Evolutionary conservation across 148 eudicot species (phyloP).

Genomic region (Polygonum aviculare): DNA sequence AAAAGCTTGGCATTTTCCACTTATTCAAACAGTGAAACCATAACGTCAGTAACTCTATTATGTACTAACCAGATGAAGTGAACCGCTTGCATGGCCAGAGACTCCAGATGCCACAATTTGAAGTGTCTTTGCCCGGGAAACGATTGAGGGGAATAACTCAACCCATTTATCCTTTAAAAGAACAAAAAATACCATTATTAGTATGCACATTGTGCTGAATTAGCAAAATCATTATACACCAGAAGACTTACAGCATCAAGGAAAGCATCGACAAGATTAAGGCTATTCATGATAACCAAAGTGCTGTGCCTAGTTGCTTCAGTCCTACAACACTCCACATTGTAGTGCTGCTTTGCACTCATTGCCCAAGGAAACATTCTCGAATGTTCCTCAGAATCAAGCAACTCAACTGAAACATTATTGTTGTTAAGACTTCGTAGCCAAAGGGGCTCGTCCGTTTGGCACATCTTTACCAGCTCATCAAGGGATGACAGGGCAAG

Average conservation of each 20-base stretch:
- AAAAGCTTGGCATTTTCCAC: not conserved
- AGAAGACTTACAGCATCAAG: constrained; percentile 62
- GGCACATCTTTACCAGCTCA: constrained; percentile 72
- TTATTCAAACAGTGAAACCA: not conserved
- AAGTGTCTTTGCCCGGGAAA: constrained; percentile 74
- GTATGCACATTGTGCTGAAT: not conserved
- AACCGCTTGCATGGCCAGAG: constrained; percentile 69
- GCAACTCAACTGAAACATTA: constrained; percentile 19
- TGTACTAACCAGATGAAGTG: constrained; percentile 74
- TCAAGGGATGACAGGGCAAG: constrained; percentile 90
- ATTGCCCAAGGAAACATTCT: constrained; percentile 68
- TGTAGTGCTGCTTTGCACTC: constrained; percentile 39
- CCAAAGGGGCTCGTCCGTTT: constrained; percentile 78
- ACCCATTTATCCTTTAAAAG: constrained; percentile 60
- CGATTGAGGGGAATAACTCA: constrained; percentile 79
- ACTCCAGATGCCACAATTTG: constrained; percentile 62
- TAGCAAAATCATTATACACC: not conserved
- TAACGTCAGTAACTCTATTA: not conserved
- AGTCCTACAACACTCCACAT: constrained; percentile 41
- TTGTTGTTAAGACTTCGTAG: constrained; percentile 29
- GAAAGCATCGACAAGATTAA: constrained; percentile 70
- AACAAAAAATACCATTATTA: not conserved
- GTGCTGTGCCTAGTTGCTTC: constrained; percentile 83
- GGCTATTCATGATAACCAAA: constrained; percentile 82
- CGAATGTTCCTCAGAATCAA: constrained; percentile 68